Base-by-base conservation (phyloP, 2,329 filamentous ascomycete genomes). In the Chlorencoelia australis region DNA sequence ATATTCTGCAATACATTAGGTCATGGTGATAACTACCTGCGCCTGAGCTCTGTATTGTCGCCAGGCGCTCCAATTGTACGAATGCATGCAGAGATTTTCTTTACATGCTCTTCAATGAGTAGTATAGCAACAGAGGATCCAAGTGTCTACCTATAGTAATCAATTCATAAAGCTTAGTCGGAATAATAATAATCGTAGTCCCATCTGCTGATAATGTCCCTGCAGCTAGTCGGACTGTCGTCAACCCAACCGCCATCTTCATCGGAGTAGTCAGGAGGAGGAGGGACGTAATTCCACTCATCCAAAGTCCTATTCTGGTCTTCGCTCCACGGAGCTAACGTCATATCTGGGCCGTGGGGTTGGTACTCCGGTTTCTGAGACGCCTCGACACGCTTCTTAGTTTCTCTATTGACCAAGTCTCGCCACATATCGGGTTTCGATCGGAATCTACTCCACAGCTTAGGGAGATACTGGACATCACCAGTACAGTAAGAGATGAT, bases 401-500 rank as follows among this genome's bases (percentile, higher is more conserved):
- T 48, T 30, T 39, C 38, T 35, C 34, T 20, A 20, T 41, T 28
- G 29, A 49, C 42, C 24, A 45, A 17, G 38, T 48, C 41, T 37
- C 37, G 39, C 38, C 37, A 45, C 17, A 30, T 30, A 39, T 32
- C 17, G 39, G 40, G 34, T 26, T 44, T 40, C 32, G 32, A 30
- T 35, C 40, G 4, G 30, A 9, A 53, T 22, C 5, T 39, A 33
- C 33, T 34, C 47, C 21, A 58, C 4, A 71, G 47, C n/a, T 41
- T 34, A 1, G 65, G 61, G 36, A 71, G 49, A 28, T 56, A 52
- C 5, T 50, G 33, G 2, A 73, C 62, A 46, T 72, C 66, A 13
- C 63, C 54, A 7, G 56, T 55, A 46, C 67, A 71, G 49, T 73
- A 73, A 1, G 45, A 16, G 14, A 53, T 37, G 4, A 71, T 57